Evolutionary conservation across 257 asterid species (phyloP).

Genomic region (Thymus mandschuricus): DNA sequence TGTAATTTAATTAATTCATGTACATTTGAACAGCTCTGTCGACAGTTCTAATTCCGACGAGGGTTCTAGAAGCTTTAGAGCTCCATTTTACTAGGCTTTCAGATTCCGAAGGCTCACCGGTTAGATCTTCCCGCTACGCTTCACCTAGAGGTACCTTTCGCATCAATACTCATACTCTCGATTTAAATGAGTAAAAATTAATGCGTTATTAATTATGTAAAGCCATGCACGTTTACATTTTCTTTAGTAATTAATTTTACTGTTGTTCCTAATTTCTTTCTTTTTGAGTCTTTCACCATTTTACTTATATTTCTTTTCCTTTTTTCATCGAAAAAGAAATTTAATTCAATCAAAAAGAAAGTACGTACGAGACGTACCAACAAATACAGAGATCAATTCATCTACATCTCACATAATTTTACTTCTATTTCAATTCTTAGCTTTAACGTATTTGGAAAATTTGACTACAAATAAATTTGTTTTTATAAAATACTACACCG

Average conservation of each 20-base stretch:
- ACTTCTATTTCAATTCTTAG: neutral
- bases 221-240: no score
- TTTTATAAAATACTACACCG: no score
- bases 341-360: no score
- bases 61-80: slow-evolving; percentile 48
- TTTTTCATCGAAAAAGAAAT: no score
- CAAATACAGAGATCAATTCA: no score
- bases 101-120: slow-evolving; percentile 9
- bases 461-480: no score
- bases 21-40: slow-evolving; percentile 48
- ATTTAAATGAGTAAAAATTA: neutral
- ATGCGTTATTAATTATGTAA: no score
- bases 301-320: neutral
- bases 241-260: no score
- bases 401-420: neutral
- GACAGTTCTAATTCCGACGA: slow-evolving; percentile 75
- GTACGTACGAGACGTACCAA: no score
- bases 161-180: slow-evolving; percentile 1
- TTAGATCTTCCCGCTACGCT: slow-evolving; percentile 15
- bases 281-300: neutral
- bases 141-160: slow-evolving; percentile 27
- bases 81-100: slow-evolving; percentile 32
- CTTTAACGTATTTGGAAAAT: neutral
- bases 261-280: neutral
- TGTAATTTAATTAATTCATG: neutral